Conservation (phyloP, 169 alveolate genomes). For the Plasmodium malariae region DNA sequence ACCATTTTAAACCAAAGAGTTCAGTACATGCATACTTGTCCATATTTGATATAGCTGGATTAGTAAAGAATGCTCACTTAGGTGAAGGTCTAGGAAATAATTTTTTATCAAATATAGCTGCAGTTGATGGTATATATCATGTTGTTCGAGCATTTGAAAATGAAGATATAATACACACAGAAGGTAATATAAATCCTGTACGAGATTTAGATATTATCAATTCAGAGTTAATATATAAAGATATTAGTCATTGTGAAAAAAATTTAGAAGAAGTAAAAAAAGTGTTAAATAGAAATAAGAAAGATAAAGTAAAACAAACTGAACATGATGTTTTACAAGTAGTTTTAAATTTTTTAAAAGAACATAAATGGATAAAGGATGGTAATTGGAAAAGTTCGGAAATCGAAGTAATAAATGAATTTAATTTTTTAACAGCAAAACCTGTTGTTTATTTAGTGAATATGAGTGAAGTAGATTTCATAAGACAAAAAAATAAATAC, state of each 20-base stretch:
- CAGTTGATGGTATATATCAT: constrained; percentile 98
- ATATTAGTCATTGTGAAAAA: constrained; percentile 92
- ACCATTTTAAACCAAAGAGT: constrained; percentile 95
- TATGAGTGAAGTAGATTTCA: constrained; percentile 95
- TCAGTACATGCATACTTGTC: constrained; percentile 96
- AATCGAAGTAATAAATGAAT: constrained; percentile 92
- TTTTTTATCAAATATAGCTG: constrained; percentile 97
- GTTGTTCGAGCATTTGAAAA: constrained; percentile 99
- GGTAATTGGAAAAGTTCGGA: constrained; percentile 94
- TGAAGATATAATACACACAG: constrained; percentile 97
- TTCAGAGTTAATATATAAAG: constrained; percentile 96
- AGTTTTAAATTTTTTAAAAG: constrained; percentile 90
- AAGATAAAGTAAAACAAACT: constrained; percentile 93
- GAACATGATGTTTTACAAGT: constrained; percentile 93
- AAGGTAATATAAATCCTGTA: constrained; percentile 98
- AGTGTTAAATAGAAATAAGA: constrained; percentile 91
- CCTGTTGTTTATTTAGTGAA: constrained; percentile 98
- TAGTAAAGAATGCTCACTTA: constrained; percentile 98
- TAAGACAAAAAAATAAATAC: constrained; percentile 97
- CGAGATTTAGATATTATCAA: constrained; percentile 97
- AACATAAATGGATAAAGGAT: constrained; percentile 92
- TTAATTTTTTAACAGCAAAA: constrained; percentile 98
- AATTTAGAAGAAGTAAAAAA: constrained; percentile 93
- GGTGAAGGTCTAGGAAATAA: constrained; percentile 99
- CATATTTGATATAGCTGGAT: constrained; percentile 99